Percentiles rank a stretch among this genome's conserved stretches.
Conservation (phyloP, 768 basidiomycete genomes). For the Chalciporus pseudorubinellus region DNA sequence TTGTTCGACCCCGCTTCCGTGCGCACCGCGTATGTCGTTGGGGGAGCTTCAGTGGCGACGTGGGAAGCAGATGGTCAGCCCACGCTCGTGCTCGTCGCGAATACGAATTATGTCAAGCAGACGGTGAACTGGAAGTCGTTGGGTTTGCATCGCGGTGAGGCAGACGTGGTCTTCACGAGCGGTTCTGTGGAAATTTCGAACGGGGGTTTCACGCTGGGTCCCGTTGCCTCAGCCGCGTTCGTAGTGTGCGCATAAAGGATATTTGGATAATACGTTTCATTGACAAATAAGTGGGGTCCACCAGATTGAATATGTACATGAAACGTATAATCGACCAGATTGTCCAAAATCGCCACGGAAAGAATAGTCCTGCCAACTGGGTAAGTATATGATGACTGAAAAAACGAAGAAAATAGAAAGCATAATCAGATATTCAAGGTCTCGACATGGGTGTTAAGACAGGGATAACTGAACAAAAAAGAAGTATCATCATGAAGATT, state of each 20-base stretch:
- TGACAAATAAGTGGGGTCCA: not conserved
- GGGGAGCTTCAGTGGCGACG: slow-evolving; percentile 48
- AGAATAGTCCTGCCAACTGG: not conserved
- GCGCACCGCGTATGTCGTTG: slow-evolving; percentile 38
- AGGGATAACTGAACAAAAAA: slow-evolving; percentile 30
- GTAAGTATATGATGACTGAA: not conserved
- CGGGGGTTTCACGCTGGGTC: slow-evolving; percentile 21
- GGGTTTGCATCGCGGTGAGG: slow-evolving; percentile 9
- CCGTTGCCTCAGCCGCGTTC: slow-evolving; percentile 25
- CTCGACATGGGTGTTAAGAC: slow-evolving; percentile 30
- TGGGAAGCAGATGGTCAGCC: slow-evolving; percentile 39
- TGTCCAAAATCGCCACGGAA: not conserved
- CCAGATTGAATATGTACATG: not conserved
- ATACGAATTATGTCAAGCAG: slow-evolving; percentile 43
- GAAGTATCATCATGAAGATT: slow-evolving; percentile 17
- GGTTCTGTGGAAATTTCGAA: slow-evolving; percentile 8
- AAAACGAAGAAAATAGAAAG: not conserved
- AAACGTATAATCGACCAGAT: not conserved
- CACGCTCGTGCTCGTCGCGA: slow-evolving; percentile 50
- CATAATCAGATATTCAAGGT: slow-evolving; percentile 9
- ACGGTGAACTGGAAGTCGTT: slow-evolving; percentile 35
- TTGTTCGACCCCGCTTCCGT: slow-evolving; percentile 42
- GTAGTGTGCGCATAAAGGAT: slow-evolving; percentile 1
- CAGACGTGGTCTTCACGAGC: slow-evolving; percentile 10
- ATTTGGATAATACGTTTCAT: not conserved